These are phyloP conservation scores for Boehmeria nivea DNA, from an alignment of 306 rosid species.

Conservation along the genomic window DNA sequence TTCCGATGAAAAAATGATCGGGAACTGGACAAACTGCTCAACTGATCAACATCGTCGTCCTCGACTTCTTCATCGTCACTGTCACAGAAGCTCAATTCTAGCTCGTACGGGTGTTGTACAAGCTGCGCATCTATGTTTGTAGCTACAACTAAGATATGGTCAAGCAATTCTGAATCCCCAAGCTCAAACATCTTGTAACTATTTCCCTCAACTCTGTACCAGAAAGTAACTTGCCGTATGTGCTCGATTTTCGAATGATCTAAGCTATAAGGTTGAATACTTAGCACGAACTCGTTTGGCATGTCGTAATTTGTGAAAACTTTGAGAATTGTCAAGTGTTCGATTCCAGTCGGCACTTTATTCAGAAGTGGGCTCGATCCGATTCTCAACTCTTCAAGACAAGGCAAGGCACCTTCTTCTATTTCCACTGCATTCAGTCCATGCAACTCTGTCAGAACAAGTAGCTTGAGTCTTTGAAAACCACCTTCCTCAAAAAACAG, in stretches of 20 bases:
- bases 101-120: neutral
- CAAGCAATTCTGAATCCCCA: neutral
- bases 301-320: neutral
- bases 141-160: neutral
- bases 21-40: too few species aligned
- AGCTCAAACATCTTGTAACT: neutral
- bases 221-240: neutral
- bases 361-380: neutral
- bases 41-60: too few species aligned
- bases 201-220: constrained; percentile 4
- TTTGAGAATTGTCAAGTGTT: neutral
- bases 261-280: neutral
- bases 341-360: constrained; percentile 4
- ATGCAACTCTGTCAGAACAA: constrained; percentile 1
- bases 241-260: neutral
- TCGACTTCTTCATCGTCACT: neutral
- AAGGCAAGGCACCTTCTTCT: constrained; percentile 19
- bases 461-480: constrained; percentile 14
- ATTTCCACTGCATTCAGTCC: constrained; percentile 10
- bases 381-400: constrained; percentile 9
- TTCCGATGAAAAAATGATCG: neutral
- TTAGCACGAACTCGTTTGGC: constrained; percentile 1
- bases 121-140: neutral
- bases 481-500: constrained; percentile 23
- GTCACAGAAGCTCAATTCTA: neutral